phyloP scores from a whole-genome alignment of 2,329 filamentous ascomycete species.

The Colletotrichum sp. region DNA sequence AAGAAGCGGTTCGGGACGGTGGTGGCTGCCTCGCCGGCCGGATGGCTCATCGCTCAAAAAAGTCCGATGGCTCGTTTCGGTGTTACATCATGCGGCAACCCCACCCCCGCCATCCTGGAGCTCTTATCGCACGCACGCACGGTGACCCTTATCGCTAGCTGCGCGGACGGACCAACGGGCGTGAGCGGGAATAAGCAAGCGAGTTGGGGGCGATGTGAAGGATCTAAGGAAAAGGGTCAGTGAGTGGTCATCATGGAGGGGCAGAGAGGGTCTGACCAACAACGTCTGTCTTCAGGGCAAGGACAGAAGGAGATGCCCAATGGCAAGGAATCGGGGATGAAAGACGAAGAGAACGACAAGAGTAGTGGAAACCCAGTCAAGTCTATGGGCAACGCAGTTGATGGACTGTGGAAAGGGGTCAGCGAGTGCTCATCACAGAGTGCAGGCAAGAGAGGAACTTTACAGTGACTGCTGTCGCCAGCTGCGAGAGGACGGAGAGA shows the following conservation, averaged over 20 bases:
- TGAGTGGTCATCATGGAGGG: neutral
- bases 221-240: neutral
- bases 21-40: neutral
- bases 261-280: neutral
- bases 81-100: conserved; percentile 18
- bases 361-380: accelerated
- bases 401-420: no score
- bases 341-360: neutral
- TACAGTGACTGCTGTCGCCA: no score
- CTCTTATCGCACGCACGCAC: conserved; percentile 13
- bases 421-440: neutral
- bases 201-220: neutral
- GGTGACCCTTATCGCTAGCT: neutral
- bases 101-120: conserved; percentile 14
- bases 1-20: neutral
- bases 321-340: accelerated
- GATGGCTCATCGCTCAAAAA: neutral
- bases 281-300: neutral
- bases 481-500: no score
- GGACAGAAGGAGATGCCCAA: neutral
- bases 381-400: accelerated
- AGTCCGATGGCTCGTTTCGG: neutral
- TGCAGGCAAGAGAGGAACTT: neutral
- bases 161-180: neutral
- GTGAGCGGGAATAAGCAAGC: neutral